Percentiles rank a stretch among this genome's conserved stretches.
Evolutionary conservation across 129 eudicot species (phyloP).

Genomic region (Artemisia tridentata): DNA sequence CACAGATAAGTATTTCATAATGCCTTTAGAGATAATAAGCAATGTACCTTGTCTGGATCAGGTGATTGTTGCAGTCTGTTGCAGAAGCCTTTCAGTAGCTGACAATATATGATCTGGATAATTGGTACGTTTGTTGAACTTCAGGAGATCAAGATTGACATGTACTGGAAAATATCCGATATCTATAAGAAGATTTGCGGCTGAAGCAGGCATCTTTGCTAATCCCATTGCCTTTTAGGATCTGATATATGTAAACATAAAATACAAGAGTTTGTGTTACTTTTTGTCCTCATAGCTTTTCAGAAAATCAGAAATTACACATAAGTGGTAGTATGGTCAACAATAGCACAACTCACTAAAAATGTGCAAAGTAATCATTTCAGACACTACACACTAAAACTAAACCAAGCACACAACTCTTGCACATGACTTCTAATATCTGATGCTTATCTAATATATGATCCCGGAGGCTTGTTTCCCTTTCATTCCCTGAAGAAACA

Average conservation of each 20-base stretch:
- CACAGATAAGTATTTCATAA: constrained; percentile 3
- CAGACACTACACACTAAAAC: not conserved
- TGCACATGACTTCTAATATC: too few species aligned
- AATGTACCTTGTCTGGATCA: constrained; percentile 72
- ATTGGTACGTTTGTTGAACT: constrained; percentile 68
- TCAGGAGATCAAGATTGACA: constrained; percentile 79
- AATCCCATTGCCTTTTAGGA: constrained; percentile 84
- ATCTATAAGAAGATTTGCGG: constrained; percentile 74
- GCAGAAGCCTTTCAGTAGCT: constrained; percentile 71
- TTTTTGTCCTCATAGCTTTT: constrained; percentile 8
- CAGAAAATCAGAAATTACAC: constrained; percentile 18
- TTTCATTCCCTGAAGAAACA: too few species aligned
- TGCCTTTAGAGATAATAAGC: constrained; percentile 21
- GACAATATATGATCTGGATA: constrained; percentile 59
- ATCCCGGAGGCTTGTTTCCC: too few species aligned
- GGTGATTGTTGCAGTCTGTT: constrained; percentile 67
- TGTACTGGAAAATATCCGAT: constrained; percentile 95
- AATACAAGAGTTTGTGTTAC: constrained; percentile 15
- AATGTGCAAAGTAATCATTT: constrained; percentile 10
- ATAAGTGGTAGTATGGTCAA: not conserved
- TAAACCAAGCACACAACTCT: too few species aligned
- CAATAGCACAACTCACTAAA: not conserved
- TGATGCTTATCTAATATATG: too few species aligned
- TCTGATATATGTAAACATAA: constrained; percentile 44
- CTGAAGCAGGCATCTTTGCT: constrained; percentile 59